Percentiles rank a stretch among this genome's conserved stretches.
Conservation (phyloP, 1,284 basidiomycete species). For the Gymnopus androsaceus region DNA sequence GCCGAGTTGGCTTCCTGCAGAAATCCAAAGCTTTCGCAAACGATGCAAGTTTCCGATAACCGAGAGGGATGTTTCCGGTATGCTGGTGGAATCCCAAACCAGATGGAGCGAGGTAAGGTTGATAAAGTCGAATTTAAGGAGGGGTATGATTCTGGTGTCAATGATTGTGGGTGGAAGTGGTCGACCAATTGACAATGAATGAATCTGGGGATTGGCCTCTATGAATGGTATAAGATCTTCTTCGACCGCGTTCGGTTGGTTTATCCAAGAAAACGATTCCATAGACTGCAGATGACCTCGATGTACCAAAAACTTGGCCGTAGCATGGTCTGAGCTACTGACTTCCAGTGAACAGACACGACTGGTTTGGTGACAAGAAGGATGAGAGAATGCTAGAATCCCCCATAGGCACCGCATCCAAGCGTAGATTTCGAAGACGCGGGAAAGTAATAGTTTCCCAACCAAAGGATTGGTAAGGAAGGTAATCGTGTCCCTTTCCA, state of each 20-base stretch:
- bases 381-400: slow-evolving; percentile 18
- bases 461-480: slow-evolving; percentile 7
- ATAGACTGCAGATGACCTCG: slow-evolving; percentile 27
- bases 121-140: slow-evolving; percentile 19
- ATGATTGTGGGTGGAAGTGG: slow-evolving; percentile 21
- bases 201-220: slow-evolving; percentile 28
- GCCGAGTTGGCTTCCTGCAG: slow-evolving; percentile 28
- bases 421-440: slow-evolving; percentile 21
- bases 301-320: slow-evolving; percentile 20
- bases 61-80: slow-evolving; percentile 23
- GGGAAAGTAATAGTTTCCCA: slow-evolving; percentile 18
- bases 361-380: slow-evolving; percentile 22
- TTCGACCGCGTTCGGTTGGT: slow-evolving; percentile 11
- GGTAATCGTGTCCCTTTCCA: slow-evolving; percentile 24
- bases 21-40: slow-evolving; percentile 30
- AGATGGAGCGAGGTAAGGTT: slow-evolving; percentile 28
- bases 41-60: slow-evolving; percentile 22
- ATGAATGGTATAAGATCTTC: slow-evolving; percentile 27
- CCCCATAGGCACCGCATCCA: slow-evolving; percentile 21
- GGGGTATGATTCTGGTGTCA: slow-evolving; percentile 22
- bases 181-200: slow-evolving; percentile 22
- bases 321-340: slow-evolving; percentile 18
- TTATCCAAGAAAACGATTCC: slow-evolving; percentile 25
- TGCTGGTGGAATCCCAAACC: slow-evolving; percentile 20
- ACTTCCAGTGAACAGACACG: slow-evolving; percentile 25